These are phyloP conservation scores for Waltergamsia citrina DNA, from an alignment of 2,329 filamentous ascomycete genomes.

Conservation along the genomic window DNA sequence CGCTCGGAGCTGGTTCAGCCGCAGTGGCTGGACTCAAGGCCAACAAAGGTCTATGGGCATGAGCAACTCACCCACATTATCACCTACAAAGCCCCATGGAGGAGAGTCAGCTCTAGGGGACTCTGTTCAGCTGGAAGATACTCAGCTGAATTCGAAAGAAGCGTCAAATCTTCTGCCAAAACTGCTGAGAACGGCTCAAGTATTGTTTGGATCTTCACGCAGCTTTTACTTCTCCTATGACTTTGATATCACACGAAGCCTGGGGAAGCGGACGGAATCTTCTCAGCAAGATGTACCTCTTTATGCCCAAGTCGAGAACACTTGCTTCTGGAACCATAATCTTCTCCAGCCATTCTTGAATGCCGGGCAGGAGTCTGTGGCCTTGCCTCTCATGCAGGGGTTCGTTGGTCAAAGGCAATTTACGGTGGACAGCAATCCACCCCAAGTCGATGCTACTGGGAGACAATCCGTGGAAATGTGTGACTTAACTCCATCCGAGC, in stretches of 20 bases:
- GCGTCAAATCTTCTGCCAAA: slow-evolving; percentile 62
- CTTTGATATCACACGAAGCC: slow-evolving; percentile 71
- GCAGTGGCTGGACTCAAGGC: slow-evolving; percentile 68
- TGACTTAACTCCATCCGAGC: slow-evolving; percentile 21
- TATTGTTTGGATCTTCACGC: slow-evolving; percentile 70
- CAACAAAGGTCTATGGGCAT: slow-evolving; percentile 62
- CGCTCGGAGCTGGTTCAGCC: slow-evolving; percentile 85
- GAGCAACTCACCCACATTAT: slow-evolving; percentile 29
- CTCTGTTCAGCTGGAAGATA: too few species aligned
- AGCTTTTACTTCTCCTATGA: slow-evolving; percentile 98
- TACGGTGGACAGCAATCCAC: slow-evolving; percentile 54
- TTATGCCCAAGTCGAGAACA: slow-evolving; percentile 61
- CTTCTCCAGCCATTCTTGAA: slow-evolving; percentile 66
- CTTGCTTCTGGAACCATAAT: slow-evolving; percentile 88
- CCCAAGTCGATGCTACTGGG: slow-evolving; percentile 37
- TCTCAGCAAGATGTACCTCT: slow-evolving; percentile 34
- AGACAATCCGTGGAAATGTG: slow-evolving; percentile 37
- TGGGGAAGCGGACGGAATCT: slow-evolving; percentile 27
- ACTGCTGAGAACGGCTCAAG: slow-evolving; percentile 70
- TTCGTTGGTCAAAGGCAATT: slow-evolving; percentile 86
- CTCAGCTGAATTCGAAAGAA: slow-evolving; percentile 1
- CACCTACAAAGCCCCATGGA: slow-evolving; percentile 5
- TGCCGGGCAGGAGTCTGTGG: slow-evolving; percentile 59
- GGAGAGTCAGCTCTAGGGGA: too few species aligned
- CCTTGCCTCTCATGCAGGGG: slow-evolving; percentile 82